Conservation (phyloP, 108 stramenopile species). For the Nitzschia putrida region DNA sequence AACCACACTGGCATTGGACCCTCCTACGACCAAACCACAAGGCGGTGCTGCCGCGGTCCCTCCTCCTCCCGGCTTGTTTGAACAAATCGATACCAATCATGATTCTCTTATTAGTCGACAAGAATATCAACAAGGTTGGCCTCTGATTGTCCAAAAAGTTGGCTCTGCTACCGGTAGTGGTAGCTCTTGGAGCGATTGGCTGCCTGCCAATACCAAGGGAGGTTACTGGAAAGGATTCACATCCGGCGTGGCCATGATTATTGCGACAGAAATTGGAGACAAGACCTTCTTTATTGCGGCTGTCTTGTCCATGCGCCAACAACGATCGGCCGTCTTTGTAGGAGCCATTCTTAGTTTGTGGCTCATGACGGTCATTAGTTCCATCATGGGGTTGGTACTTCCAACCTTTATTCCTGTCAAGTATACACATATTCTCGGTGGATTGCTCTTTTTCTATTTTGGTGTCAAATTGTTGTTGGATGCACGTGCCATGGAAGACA, state of each 20-base stretch:
- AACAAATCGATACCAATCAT: slow-evolving; percentile 24
- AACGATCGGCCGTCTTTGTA: slow-evolving; percentile 86
- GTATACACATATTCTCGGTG: slow-evolving; percentile 95
- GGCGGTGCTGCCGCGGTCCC: neutral
- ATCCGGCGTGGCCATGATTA: slow-evolving; percentile 83
- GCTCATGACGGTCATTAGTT: slow-evolving; percentile 93
- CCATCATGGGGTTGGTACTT: slow-evolving; percentile 92
- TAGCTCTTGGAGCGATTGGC: slow-evolving; percentile 14
- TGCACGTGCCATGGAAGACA: slow-evolving; percentile 71
- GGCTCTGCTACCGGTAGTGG: neutral
- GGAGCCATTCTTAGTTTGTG: slow-evolving; percentile 91
- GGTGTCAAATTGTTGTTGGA: slow-evolving; percentile 92
- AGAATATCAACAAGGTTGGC: slow-evolving; percentile 38
- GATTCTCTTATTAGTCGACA: slow-evolving; percentile 18
- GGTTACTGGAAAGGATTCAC: slow-evolving; percentile 75
- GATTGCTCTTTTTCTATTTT: slow-evolving; percentile 96
- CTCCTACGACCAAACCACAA: too few relatives aligned
- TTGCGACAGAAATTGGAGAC: slow-evolving; percentile 99
- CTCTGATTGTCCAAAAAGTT: slow-evolving; percentile 24
- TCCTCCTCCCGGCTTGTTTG: slow-evolving; percentile 33
- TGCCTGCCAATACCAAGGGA: slow-evolving; percentile 28
- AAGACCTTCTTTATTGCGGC: slow-evolving; percentile 99
- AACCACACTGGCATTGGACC: too few relatives aligned
- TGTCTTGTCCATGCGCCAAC: slow-evolving; percentile 92
- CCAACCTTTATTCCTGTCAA: slow-evolving; percentile 82